Evolutionary conservation across 139 green algal genomes (phyloP).

Genomic region (Pseudopediastrum boryanum): DNA sequence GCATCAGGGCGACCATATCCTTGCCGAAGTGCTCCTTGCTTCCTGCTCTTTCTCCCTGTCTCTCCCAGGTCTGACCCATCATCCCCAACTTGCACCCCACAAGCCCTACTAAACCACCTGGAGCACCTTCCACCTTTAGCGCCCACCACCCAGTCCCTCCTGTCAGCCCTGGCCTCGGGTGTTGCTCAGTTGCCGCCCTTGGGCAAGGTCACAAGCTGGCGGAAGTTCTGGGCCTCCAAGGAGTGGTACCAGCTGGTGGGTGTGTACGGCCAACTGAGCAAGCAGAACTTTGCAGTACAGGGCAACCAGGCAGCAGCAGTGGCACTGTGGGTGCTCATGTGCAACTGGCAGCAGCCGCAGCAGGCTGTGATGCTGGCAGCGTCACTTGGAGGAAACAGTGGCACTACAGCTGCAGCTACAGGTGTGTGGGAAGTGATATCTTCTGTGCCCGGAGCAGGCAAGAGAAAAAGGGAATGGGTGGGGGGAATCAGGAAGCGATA

Average conservation of each 20-base stretch:
- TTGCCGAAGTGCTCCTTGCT: not conserved
- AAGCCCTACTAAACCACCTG: slow-evolving; percentile 16
- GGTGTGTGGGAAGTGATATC: no score
- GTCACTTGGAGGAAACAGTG: slow-evolving; percentile 45
- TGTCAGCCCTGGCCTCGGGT: slow-evolving; percentile 24
- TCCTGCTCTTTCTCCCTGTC: not conserved
- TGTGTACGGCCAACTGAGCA: not conserved
- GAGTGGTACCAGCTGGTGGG: slow-evolving; percentile 4
- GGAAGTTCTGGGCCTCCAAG: slow-evolving; percentile 15
- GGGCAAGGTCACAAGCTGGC: slow-evolving; percentile 15
- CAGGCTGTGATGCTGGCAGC: slow-evolving; percentile 50
- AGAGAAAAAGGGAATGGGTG: no score
- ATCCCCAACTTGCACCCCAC: not conserved
- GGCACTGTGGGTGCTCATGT: slow-evolving; percentile 44
- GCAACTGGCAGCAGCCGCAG: slow-evolving; percentile 47
- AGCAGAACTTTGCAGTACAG: slow-evolving; percentile 29
- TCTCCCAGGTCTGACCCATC: slow-evolving; percentile 17
- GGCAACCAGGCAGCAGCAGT: slow-evolving; percentile 44
- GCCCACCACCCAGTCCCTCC: not conserved
- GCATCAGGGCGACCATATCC: not conserved
- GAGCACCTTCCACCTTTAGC: not conserved
- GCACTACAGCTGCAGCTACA: slow-evolving; percentile 38
- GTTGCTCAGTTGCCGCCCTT: not conserved
- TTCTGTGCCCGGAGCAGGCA: no score
- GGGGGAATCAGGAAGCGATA: no score